phyloP scores from a whole-genome alignment of 2,329 filamentous ascomycete genomes.

The Blumeria graminis region DNA sequence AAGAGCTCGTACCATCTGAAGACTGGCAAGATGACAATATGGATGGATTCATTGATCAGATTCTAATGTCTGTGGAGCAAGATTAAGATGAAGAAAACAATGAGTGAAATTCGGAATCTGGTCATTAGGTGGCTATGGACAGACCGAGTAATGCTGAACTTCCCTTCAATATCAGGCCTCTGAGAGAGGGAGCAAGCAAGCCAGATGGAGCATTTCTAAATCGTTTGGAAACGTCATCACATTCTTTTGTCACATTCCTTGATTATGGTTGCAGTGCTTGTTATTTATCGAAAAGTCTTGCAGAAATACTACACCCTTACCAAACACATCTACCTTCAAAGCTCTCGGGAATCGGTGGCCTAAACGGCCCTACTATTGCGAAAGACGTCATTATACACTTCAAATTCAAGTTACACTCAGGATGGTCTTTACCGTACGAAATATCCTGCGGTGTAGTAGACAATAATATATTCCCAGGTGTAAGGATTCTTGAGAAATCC shows the following conservation, averaged over 20 bases:
- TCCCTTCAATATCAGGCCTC: background rate
- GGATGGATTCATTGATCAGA: background rate
- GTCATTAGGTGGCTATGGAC: background rate
- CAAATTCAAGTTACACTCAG: background rate
- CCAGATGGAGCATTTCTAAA: background rate
- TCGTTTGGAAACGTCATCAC: background rate
- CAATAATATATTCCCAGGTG: background rate
- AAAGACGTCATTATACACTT: background rate
- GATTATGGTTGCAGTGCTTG: background rate
- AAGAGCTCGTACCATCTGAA: background rate
- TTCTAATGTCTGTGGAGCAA: no score
- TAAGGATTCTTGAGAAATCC: no score
- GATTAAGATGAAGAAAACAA: background rate
- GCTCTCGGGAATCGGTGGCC: background rate
- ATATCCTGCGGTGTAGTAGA: background rate
- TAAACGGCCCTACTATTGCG: background rate
- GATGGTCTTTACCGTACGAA: background rate
- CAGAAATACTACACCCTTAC: background rate
- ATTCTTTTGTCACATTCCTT: background rate
- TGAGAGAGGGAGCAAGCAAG: background rate
- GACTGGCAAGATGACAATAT: background rate
- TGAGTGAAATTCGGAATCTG: background rate
- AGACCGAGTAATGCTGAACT: background rate
- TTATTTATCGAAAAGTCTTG: constrained; percentile 2
- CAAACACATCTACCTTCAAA: background rate